Base-by-base conservation (phyloP, 805 yeast genomes). In the Novakomyces olei region DNA sequence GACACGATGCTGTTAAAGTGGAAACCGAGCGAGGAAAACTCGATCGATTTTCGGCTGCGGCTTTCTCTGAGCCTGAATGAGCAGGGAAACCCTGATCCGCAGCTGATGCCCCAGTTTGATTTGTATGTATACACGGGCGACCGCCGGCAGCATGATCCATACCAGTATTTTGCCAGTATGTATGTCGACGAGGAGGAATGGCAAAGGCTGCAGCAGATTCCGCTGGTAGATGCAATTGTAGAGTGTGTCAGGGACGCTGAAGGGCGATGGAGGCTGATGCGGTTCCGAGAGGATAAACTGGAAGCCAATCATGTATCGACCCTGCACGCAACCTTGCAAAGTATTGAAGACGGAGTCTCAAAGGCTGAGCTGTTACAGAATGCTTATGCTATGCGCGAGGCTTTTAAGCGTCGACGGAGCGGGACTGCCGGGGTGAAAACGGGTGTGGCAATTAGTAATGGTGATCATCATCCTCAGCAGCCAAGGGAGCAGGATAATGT, bases 11-110 rank as follows among this genome's bases (percentile, higher is more conserved):
- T 88, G 32, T 55, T 88, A 35, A 88, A 91, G 53, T 88, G 99
- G 99, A 88, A 88, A 47, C 96, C 98, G 2, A 79, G 92, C 8
- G 78, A 78, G 39, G 98, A 85, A 51, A 91, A 88, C 44, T 75
- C 95, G 0, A 68, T 91, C 28, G 99, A 88, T 53, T 88, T 79
- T 53, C 72, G 72, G 47, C 51, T 88, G 37, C 60, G 61, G 22
- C 51, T 80, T 37, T 62, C 14, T 14, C 20, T 29, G 10, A 19
- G 16, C 2, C n/a, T 8, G 12, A 16, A 16, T 10, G 32, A 27
- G n/a, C 14, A 15, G 20, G 32, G 32, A 12, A 15, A 29, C 15
- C 14, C 20, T n/a, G 23, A 29, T 29, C 20, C 10, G 14, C 12
- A n/a, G 3, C 16, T 25, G 15, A 30, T 22, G 27, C 33, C 33